Evolutionary conservation across 495 filamentous ascomycete genomes (phyloP).

Genomic region (Glutinoglossum americanum): DNA sequence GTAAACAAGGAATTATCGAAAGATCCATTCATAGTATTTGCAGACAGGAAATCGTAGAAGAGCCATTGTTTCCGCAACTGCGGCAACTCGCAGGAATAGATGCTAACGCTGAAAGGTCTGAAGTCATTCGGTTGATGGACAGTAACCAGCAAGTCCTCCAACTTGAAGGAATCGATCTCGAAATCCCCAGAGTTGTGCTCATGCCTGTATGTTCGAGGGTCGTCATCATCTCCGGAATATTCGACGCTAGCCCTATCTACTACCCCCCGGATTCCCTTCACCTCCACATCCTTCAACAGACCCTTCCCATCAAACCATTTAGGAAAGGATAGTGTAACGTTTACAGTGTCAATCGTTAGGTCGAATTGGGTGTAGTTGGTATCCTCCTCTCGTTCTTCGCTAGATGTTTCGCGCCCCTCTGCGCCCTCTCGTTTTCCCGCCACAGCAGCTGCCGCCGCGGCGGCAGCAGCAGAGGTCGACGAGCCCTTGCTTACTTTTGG

Average conservation of each 20-base stretch:
- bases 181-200: constrained; percentile 86
- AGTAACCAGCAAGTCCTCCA: constrained; percentile 83
- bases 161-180: constrained; percentile 85
- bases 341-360: constrained; percentile 79
- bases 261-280: constrained; percentile 90
- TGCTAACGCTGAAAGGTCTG: constrained; percentile 81
- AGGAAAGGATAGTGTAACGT: constrained; percentile 88
- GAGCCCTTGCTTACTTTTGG: constrained; percentile 84
- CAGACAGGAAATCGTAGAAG: constrained; percentile 91
- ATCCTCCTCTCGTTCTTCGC: constrained; percentile 46
- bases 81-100: constrained; percentile 85
- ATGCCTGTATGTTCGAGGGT: constrained; percentile 72
- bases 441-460: constrained; percentile 41
- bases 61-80: constrained; percentile 88
- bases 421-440: constrained; percentile 27
- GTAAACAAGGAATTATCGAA: constrained; percentile 93
- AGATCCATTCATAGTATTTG: constrained; percentile 87
- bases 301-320: constrained; percentile 98
- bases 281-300: constrained; percentile 72
- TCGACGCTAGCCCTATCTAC: constrained; percentile 67
- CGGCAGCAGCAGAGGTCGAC: constrained; percentile 62
- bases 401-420: constrained; percentile 16
- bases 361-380: constrained; percentile 97
- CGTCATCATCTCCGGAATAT: constrained; percentile 45
- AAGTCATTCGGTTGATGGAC: constrained; percentile 79